phyloP scores from a whole-genome alignment of 805 yeast genomes.

The Pichia ethanolica region DNA sequence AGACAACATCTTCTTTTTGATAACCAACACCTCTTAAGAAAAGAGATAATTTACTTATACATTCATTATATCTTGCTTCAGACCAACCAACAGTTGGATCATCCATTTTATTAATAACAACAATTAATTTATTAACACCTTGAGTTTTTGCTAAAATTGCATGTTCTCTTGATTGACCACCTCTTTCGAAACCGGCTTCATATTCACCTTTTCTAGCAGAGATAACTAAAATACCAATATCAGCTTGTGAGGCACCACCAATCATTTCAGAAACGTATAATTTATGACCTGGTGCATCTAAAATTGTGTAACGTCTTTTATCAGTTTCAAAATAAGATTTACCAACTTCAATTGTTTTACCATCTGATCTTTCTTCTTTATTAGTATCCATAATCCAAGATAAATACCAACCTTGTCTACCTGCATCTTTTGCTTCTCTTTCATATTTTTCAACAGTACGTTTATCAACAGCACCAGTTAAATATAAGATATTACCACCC shows the following conservation, averaged over 20 bases:
- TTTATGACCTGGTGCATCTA: constrained; percentile 99
- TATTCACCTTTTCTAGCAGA: constrained; percentile 99
- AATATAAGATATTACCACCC: constrained; percentile 93
- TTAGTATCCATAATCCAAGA: constrained; percentile 99
- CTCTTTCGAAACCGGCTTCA: constrained; percentile 98
- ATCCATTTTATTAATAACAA: constrained; percentile 97
- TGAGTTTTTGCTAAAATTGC: constrained; percentile 96
- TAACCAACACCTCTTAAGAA: constrained; percentile 89
- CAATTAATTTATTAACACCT: constrained; percentile 91
- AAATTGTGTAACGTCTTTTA: constrained; percentile 92
- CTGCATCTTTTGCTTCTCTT: constrained; percentile 98
- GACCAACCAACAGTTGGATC: constrained; percentile 97
- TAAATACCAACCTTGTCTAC: constrained; percentile 99
- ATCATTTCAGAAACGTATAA: constrained; percentile 98
- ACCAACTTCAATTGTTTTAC: constrained; percentile 98
- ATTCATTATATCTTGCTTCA: constrained; percentile 91
- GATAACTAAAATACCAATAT: constrained; percentile 93
- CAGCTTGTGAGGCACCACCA: constrained; percentile 99
- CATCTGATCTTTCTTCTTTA: constrained; percentile 97
- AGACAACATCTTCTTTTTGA: constrained; percentile 74
- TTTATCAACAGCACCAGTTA: constrained; percentile 97
- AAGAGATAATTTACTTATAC: constrained; percentile 70
- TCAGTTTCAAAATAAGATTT: constrained; percentile 97
- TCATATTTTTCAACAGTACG: constrained; percentile 97
- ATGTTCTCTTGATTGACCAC: constrained; percentile 98